Conservation (phyloP, 2,329 filamentous ascomycete genomes). For the Xylaria polymorpha region DNA sequence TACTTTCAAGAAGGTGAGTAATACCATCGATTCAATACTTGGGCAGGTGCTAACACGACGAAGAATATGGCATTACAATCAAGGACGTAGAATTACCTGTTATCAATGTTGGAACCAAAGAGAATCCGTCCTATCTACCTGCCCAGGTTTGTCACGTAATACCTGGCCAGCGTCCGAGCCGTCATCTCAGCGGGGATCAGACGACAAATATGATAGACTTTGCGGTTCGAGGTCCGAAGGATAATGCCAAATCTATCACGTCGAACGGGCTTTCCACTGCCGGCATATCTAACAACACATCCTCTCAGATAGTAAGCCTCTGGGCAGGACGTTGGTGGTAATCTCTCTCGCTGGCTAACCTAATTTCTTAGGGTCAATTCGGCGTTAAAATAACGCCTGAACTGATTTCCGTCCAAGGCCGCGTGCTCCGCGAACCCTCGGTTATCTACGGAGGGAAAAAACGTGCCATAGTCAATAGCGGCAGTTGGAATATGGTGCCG, state of each 20-base stretch:
- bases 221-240: constrained; percentile 65
- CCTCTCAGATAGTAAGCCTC: constrained; percentile 19
- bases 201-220: constrained; percentile 70
- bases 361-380: constrained; percentile 56
- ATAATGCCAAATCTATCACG: constrained; percentile 68
- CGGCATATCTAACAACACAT: constrained; percentile 55
- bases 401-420: constrained; percentile 29
- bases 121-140: constrained; percentile 68
- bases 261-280: constrained; percentile 61
- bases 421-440: constrained; percentile 22
- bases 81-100: constrained; percentile 55
- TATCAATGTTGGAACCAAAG: constrained; percentile 68
- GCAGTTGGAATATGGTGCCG: constrained; percentile 32
- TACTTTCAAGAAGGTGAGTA: constrained; percentile 33
- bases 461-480: not conserved
- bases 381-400: constrained; percentile 48
- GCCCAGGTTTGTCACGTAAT: constrained; percentile 67
- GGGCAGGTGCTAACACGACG: constrained; percentile 7
- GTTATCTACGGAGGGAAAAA: constrained; percentile 14
- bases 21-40: not conserved
- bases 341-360: not conserved
- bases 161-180: constrained; percentile 65
- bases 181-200: constrained; percentile 63
- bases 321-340: not conserved
- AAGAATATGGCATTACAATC: constrained; percentile 16